A percentile compares a stretch with the other conserved stretches of the same genome.
phyloP scores from a whole-genome alignment of 2,329 filamentous ascomycete genomes.

The Exophiala phaeomuriformis region DNA sequence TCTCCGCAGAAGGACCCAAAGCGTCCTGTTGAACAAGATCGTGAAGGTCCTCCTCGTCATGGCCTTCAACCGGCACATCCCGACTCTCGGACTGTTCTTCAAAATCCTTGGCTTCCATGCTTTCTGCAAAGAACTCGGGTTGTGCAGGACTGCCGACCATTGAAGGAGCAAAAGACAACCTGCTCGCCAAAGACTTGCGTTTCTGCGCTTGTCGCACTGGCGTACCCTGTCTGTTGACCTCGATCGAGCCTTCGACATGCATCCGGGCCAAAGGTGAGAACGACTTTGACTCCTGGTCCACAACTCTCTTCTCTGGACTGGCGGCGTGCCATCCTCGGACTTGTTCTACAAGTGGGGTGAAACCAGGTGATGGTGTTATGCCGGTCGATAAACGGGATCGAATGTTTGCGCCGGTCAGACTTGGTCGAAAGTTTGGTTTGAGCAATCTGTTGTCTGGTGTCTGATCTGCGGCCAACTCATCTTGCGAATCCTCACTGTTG shows the following conservation, averaged over 20 bases:
- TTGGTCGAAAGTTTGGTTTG: slow-evolving; percentile 13
- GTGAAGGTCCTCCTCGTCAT: slow-evolving; percentile 18
- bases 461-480: slow-evolving; percentile 26
- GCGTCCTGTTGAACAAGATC: slow-evolving; percentile 9
- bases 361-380: slow-evolving; percentile 40
- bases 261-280: slow-evolving; percentile 23
- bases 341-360: slow-evolving; percentile 57
- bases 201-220: slow-evolving; percentile 23
- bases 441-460: slow-evolving; percentile 20
- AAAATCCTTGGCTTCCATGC: slow-evolving; percentile 47
- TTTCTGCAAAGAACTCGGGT: slow-evolving; percentile 55
- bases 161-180: slow-evolving; percentile 26
- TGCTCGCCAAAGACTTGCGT: slow-evolving; percentile 21
- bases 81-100: slow-evolving; percentile 34
- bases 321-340: slow-evolving; percentile 57
- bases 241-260: slow-evolving; percentile 23
- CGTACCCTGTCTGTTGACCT: slow-evolving; percentile 26
- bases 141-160: slow-evolving; percentile 36
- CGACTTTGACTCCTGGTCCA: slow-evolving; percentile 19
- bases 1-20: background rate
- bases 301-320: slow-evolving; percentile 41
- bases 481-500: slow-evolving; percentile 27
- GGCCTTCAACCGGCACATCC: slow-evolving; percentile 13
- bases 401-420: slow-evolving; percentile 9
- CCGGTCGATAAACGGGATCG: slow-evolving; percentile 21